Evolutionary conservation across 2,329 filamentous ascomycete genomes (phyloP).

Genomic region (Beauveria brongniartii): DNA sequence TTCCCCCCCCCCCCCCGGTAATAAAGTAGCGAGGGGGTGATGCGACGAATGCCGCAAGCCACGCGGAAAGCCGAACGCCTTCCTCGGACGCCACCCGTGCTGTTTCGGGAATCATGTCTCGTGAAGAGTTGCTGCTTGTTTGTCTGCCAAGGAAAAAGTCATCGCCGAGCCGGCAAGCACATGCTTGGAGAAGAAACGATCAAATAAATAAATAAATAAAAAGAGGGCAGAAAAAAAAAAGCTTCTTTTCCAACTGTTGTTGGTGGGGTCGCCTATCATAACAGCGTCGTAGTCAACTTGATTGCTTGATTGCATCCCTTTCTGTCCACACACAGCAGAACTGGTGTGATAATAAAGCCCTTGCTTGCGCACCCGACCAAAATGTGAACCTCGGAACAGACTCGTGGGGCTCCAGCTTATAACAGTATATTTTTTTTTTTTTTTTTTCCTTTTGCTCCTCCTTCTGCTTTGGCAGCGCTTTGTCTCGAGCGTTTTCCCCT

Average conservation of each 20-base stretch:
- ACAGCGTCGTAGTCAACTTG: not conserved
- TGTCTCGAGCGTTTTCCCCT: not conserved
- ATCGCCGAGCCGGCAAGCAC: not conserved
- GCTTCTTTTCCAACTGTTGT: no score
- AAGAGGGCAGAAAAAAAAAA: no score
- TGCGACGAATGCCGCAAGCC: conserved; percentile 8
- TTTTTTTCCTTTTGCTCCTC: no score
- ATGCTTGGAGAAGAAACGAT: not conserved
- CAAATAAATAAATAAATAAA: not conserved
- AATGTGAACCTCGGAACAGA: no score
- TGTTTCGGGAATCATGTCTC: not conserved
- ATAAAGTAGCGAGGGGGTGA: not conserved
- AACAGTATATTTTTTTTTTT: not conserved
- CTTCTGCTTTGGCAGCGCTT: not conserved
- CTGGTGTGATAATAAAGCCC: not conserved
- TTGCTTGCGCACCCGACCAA: not conserved
- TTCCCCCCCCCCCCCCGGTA: not conserved
- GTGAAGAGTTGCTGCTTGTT: not conserved
- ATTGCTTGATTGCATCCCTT: not conserved
- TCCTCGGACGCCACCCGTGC: not conserved
- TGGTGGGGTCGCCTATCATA: not conserved
- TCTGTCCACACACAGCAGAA: not conserved
- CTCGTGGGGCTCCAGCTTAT: not conserved
- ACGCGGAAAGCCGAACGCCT: conserved; percentile 7
- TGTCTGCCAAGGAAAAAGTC: not conserved